Evolutionary conservation across 305 asterid species (phyloP), one percentile per base, ranked within the genome.

Genomic region (Fraxinus xanthoxyloides): DNA sequence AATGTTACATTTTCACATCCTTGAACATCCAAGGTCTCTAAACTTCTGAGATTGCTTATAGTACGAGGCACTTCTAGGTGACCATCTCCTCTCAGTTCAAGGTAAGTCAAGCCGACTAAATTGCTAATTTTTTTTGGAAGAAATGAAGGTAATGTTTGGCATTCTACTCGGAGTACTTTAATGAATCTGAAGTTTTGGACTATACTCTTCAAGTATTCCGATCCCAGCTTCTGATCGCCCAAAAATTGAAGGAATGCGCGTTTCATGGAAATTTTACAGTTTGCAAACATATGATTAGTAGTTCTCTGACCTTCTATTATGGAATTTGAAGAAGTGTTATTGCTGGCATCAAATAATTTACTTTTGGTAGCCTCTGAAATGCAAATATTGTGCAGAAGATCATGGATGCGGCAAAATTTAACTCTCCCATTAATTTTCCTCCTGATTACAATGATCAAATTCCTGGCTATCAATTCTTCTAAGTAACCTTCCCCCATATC

Each of bases 11-110:
- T 17, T 34, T 72, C 76, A 17, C 76, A 72, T 72, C 26, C 76
- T 34, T 72, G 43, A 34, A 32, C 76, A 72, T 72, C 76, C 46
- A 72, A 72, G 48, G 76, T 34, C 76, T 72, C 24, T 31, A 72
- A 34, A 7, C 6, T 72, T 72, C 76, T 72, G 24, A 72, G 76
- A 31, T 72, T 30, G 23, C 28, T 72, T 31, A 72, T 72, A 7
- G 76, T 31, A 72, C 46, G 4, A 34, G 46, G 46, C 43, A 34
- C 46, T 72, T 32, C 46, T 17, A 30, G 46, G 46, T 0, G 5
- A 32, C 72, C 72, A 3, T 63, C 34, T 72, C 23, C 76, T 34
- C 26, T 72, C 76, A 72, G 46, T 34, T 72, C 43, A 31, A 72
- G 76, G 76, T 72, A 72, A 15, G 43, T 72, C 46, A 31, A 31